Evolutionary conservation across 2,329 filamentous ascomycete genomes (phyloP), one percentile per base, ranked within the genome.

Genomic region (Periconia digitata): DNA sequence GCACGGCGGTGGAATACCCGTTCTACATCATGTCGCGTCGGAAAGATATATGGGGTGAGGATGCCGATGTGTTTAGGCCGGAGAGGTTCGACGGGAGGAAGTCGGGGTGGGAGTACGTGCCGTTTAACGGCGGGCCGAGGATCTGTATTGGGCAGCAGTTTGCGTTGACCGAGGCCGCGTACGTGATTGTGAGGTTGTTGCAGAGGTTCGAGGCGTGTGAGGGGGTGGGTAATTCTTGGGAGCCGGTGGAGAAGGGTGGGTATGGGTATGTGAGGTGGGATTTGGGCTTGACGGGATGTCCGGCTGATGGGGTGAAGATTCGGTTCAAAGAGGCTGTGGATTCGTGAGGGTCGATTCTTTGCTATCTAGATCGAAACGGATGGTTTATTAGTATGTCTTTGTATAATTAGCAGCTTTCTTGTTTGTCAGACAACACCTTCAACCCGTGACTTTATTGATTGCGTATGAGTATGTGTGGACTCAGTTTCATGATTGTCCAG

Each of bases 1-100:
- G 60, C 6, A 24, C 49, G 24, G 46, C 53, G 6, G 58, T 63
- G 3, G 55, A 62, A n/a, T 71, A 64, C 41, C 49, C 49, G 8
- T 57, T 68, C 6, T 69, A 68, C 43, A 47, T 54, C 6, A 67
- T 72, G 53, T 69, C 72, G 13, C 53, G 69, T 3, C 58, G 66
- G 3, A 62, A 63, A 36, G 70, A 74, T 42, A 44, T 72, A 1
- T 74, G 64, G 62, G 71, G 71, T 2, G 41, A 53, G 1, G 70
- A 74, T 41, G 71, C 69, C 0, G 59, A 68, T 2, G 62, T 61
- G 8, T 73, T 71, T 42, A 59, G 49, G 18, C 71, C 70, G 1
- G 69, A 71, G 21, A 57, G 72, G 17, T 69, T 62, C 60, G 45
- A 62, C 53, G 70, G 70, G 55, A 69, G 56, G 45, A 61, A 55